These are phyloP conservation scores for Stylosanthes scabra DNA, from an alignment of 331 rosid genomes.

Conservation along the genomic window DNA sequence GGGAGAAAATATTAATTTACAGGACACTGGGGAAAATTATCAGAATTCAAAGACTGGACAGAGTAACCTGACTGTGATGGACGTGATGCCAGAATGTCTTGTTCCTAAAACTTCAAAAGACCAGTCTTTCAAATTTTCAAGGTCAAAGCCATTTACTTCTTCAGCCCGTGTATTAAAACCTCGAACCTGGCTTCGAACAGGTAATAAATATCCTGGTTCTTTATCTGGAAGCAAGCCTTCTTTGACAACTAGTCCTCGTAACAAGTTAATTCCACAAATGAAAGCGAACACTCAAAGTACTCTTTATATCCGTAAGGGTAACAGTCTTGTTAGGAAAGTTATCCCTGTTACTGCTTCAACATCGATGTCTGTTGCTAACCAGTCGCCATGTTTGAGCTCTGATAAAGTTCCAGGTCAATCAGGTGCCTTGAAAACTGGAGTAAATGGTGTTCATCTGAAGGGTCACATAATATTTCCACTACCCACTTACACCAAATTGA, in stretches of 20 bases:
- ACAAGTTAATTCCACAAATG: conserved; percentile 50
- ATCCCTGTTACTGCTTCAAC: conserved; percentile 58
- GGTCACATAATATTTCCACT: conserved; percentile 51
- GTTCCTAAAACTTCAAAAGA: conserved; percentile 32
- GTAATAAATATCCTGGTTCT: conserved; percentile 44
- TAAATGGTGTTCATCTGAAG: conserved; percentile 44
- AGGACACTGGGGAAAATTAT: conserved; percentile 45
- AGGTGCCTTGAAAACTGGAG: conserved; percentile 44
- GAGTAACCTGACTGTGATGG: conserved; percentile 42
- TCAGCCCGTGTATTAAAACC: conserved; percentile 56
- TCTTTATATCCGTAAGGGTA: conserved; percentile 91
- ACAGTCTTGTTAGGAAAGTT: conserved; percentile 82
- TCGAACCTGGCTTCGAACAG: conserved; percentile 76
- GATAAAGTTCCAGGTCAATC: conserved; percentile 48
- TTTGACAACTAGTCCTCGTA: conserved; percentile 51
- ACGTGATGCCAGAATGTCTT: conserved; percentile 45
- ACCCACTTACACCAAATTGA: conserved; percentile 48
- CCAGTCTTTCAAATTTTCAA: conserved; percentile 37
- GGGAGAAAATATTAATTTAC: conserved; percentile 44
- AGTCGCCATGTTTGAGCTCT: conserved; percentile 43
- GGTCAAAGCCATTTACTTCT: conserved; percentile 46
- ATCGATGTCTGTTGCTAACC: conserved; percentile 46
- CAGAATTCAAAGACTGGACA: conserved; percentile 40
- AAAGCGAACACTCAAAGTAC: conserved; percentile 59
- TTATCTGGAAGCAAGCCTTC: conserved; percentile 48